These are phyloP conservation scores for Trypanosoma platydactyli DNA, from an alignment of 208 protist genomes.

Conservation along the genomic window DNA sequence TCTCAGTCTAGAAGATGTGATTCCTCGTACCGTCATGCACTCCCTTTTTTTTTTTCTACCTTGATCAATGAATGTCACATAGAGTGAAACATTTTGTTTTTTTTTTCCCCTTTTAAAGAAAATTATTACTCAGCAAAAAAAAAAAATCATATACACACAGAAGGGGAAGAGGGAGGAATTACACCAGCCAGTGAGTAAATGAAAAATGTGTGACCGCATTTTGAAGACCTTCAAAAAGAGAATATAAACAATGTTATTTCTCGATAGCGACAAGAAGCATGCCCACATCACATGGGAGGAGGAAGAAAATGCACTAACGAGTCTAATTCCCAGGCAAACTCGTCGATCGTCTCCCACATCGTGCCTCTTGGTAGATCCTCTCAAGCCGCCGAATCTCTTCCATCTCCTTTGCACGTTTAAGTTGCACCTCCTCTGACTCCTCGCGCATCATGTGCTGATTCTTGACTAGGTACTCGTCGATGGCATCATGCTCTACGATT, in stretches of 20 bases:
- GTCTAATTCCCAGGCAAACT: not conserved
- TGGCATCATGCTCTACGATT: constrained; percentile 82
- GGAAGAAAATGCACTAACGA: not conserved
- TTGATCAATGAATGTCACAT: no score
- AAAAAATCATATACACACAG: not conserved
- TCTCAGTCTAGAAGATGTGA: no score
- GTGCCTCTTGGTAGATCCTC: constrained; percentile 66
- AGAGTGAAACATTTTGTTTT: no score
- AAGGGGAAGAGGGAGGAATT: not conserved
- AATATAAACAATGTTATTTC: no score
- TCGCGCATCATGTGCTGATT: constrained; percentile 56
- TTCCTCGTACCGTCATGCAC: no score
- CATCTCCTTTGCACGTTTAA: constrained; percentile 37
- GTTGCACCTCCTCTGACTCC: constrained; percentile 50
- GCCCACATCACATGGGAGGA: not conserved
- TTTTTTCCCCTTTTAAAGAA: no score
- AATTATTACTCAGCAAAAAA: not conserved
- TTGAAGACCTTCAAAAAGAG: no score
- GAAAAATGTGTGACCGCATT: not conserved
- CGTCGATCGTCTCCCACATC: not conserved
- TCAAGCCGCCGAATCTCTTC: constrained; percentile 66
- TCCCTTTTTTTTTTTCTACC: no score
- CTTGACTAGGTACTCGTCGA: constrained; percentile 70
- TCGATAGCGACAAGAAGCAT: not conserved
- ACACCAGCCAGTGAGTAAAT: not conserved